phyloP scores from a whole-genome alignment of 257 asterid species.

The Agastache rugosa region DNA sequence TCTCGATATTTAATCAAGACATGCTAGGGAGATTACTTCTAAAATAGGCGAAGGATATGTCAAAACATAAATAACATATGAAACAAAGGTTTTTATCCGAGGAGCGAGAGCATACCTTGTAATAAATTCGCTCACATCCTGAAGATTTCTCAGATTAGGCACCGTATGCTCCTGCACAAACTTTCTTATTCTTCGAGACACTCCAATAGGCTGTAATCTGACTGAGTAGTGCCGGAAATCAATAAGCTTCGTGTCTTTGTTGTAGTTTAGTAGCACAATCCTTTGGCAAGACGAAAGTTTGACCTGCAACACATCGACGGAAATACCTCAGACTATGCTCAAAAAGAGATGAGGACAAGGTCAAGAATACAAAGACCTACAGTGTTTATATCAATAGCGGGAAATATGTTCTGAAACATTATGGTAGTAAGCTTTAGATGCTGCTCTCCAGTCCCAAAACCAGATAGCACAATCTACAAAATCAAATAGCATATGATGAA shows the following conservation, averaged over 20 bases:
- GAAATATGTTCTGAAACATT: conserved; percentile 94
- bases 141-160: conserved; percentile 82
- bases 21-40: not conserved
- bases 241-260: conserved; percentile 82
- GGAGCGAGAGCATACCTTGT: conserved; percentile 63
- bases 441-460: conserved; percentile 94
- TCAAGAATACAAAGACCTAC: conserved; percentile 53
- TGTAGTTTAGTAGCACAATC: conserved; percentile 87
- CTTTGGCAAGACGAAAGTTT: conserved; percentile 94
- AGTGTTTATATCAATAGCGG: conserved; percentile 87
- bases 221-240: conserved; percentile 93
- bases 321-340: conserved; percentile 30
- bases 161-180: conserved; percentile 92
- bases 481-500: conserved; percentile 10
- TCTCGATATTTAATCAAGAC: not conserved
- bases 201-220: conserved; percentile 94
- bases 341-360: conserved; percentile 10
- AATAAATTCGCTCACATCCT: conserved; percentile 89
- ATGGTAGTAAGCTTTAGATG: conserved; percentile 89
- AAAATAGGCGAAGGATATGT: not conserved
- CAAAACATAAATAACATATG: not conserved
- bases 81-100: not conserved
- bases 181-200: conserved; percentile 80
- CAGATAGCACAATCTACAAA: conserved; percentile 90
- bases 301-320: conserved; percentile 58